phyloP scores from a whole-genome alignment of 805 yeast species.

The Kazachstania africana region DNA sequence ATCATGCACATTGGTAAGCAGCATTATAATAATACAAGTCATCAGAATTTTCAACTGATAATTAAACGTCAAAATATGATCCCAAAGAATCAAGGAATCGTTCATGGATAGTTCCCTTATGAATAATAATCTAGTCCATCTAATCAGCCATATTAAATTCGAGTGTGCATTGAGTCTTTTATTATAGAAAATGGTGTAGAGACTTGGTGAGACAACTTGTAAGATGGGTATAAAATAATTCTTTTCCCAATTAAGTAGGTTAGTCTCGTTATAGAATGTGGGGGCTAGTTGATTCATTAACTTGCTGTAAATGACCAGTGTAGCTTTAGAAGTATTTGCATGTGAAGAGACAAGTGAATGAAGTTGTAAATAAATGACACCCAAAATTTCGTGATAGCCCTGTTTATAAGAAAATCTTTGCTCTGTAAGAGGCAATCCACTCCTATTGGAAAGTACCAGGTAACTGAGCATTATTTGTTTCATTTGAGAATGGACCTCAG shows the following conservation, averaged over 20 bases:
- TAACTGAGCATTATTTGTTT: slow-evolving; percentile 18
- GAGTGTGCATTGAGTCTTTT: slow-evolving; percentile 3
- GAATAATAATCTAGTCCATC: slow-evolving; percentile 24
- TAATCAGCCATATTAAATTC: slow-evolving; percentile 21
- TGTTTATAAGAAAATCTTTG: slow-evolving; percentile 15
- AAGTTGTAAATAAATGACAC: slow-evolving; percentile 18
- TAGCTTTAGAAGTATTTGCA: not conserved
- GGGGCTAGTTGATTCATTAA: slow-evolving; percentile 18
- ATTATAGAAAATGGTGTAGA: slow-evolving; percentile 9
- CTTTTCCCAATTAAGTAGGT: slow-evolving; percentile 18
- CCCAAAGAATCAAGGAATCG: slow-evolving; percentile 21
- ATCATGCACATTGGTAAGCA: slow-evolving; percentile 13
- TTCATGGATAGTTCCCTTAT: slow-evolving; percentile 20
- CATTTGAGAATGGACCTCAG: slow-evolving; percentile 14
- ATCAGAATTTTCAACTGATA: slow-evolving; percentile 16
- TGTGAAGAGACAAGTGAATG: no score
- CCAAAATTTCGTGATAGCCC: slow-evolving; percentile 25
- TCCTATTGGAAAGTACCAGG: slow-evolving; percentile 2
- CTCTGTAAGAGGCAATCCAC: slow-evolving; percentile 1
- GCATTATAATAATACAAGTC: slow-evolving; percentile 14
- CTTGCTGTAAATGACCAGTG: slow-evolving; percentile 14
- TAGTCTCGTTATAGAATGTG: slow-evolving; percentile 17
- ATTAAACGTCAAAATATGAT: slow-evolving; percentile 18
- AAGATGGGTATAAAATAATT: slow-evolving; percentile 14
- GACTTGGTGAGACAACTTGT: slow-evolving; percentile 8